Evolutionary conservation across 129 eudicot genomes (phyloP), one percentile per base, ranked within the genome.

Genomic region (Saposhnikovia divaricata): DNA sequence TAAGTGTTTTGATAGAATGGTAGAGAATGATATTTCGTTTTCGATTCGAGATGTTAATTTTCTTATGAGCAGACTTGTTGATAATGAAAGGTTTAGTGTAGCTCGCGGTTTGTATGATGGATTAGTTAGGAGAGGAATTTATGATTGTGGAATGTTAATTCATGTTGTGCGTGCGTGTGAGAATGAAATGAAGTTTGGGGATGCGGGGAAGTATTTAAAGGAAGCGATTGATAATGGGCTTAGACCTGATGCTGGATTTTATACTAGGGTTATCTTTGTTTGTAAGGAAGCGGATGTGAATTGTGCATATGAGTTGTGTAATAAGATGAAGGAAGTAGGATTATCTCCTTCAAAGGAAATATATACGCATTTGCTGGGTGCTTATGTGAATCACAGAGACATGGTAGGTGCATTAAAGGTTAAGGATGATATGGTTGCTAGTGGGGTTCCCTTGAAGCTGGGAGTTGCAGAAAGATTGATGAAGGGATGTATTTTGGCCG

Each of bases 371-470:
- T 61, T 61, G 69, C 69, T 61, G 0, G 4, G 69, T 61, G 69
- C 69, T 61, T 61, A 61, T 61, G 69, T 61, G 69, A 25, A 61
- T 61, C 69, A 61, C 10, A 25, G 34, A 61, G 69, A 61, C 31
- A 61, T 61, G 69, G 37, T 61, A 61, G 69, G 69, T 61, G 69
- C 69, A 61, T 25, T 61, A 61, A 61, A 61, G 69, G 69, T 61
- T 25, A 61, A 61, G 69, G 69, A 61, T 25, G 69, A 61, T n/a
- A 61, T 61, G 69, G 37, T 61, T 25, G 14, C 69, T n/a, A n/a
- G 37, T 13, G 37, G 69, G 34, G 15, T 61, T 61, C 69, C 69
- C 69, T 61, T 61, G 69, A 61, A 61, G 31, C 34, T 61, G 27
- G 15, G 69, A 61, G 69, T 61, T n/a, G 69, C 69, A 25, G 37